Base-by-base conservation (phyloP, 331 rosid species). In the Pyrus hybrid region DNA sequence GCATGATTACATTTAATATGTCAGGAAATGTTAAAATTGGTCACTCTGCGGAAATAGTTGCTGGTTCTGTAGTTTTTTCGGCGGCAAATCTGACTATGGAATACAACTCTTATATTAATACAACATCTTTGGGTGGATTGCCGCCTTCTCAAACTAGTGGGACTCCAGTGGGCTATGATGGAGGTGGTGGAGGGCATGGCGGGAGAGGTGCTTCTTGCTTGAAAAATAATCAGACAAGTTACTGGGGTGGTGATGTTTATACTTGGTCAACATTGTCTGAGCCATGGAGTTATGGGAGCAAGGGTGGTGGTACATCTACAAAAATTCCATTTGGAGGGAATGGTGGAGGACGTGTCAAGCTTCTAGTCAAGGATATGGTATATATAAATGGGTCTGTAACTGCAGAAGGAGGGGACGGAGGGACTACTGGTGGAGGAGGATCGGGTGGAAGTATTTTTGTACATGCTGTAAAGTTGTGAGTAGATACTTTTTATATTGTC, bases 101-200 rank as follows among this genome's bases (percentile, higher is more conserved):
- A 13, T 72, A 77, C 73, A 78, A 64, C 75, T 92, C 99, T 41
- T 89, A 83, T 47, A 76, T 94, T 80, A 87, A 92, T 80, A 80
- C 99, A 29, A 89, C 99, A 65, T 82, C 97, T 53, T 87, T 88
- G 83, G 99, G 99, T 74, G 99, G 99, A 70, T 21, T 82, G 69
- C 97, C 99, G 3, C 99, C 99, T 81, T 82, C 99, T 71, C 99
- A 92, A 90, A 92, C 99, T 62, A 94, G 99, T 77, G 99, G 99
- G 71, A 92, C 99, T 54, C 99, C 99, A 32, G 82, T 90, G 83
- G 91, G 95, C 63, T 63, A 79, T 85, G 97, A 87, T 63, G 97
- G 97, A 83, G 90, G 97, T 68, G 99, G 99, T 78, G 99, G 99
- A 83, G 99, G 99, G 69, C 97, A 94, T 72, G 99, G 99, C 77